A percentile compares a stretch with the other conserved stretches of the same genome.
phyloP scores from a whole-genome alignment of 1,284 basidiomycete species.

The Golubevia sp. region DNA sequence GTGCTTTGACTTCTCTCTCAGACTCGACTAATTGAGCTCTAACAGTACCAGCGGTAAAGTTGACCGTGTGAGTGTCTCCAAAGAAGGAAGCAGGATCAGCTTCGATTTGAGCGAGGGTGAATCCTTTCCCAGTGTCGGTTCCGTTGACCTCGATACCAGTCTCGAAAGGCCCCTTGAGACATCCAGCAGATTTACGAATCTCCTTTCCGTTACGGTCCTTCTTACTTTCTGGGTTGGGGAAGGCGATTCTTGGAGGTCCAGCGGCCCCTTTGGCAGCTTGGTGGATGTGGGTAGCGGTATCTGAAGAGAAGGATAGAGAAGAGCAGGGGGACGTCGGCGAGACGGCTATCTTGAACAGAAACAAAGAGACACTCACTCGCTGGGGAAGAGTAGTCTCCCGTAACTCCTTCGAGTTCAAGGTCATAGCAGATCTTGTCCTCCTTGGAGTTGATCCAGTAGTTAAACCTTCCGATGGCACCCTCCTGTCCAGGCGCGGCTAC shows the following conservation, averaged over 20 bases:
- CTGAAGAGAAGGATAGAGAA: too few relatives aligned
- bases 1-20: slow-evolving; percentile 11
- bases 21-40: slow-evolving; percentile 53
- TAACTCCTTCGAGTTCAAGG: slow-evolving; percentile 15
- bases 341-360: too few relatives aligned
- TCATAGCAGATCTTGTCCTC: slow-evolving; percentile 62
- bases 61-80: slow-evolving; percentile 58
- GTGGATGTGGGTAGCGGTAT: slow-evolving; percentile 62
- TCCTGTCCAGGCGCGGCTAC: slow-evolving; percentile 52
- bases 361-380: slow-evolving; percentile 32
- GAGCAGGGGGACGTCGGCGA: too few relatives aligned
- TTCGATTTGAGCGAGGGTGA: slow-evolving; percentile 55
- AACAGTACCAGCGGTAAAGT: slow-evolving; percentile 59
- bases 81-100: slow-evolving; percentile 57
- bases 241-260: slow-evolving; percentile 61
- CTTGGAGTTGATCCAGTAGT: slow-evolving; percentile 55
- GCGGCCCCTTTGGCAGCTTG: slow-evolving; percentile 45
- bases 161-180: slow-evolving; percentile 60
- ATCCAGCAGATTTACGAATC: slow-evolving; percentile 23
- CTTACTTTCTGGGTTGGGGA: slow-evolving; percentile 50
- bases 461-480: slow-evolving; percentile 53
- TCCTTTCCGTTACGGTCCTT: slow-evolving; percentile 9
- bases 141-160: slow-evolving; percentile 52
- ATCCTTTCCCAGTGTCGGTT: too few relatives aligned
- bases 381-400: slow-evolving; percentile 57